Conservation (phyloP, 495 filamentous ascomycete genomes). For the Patellaria atrata region DNA sequence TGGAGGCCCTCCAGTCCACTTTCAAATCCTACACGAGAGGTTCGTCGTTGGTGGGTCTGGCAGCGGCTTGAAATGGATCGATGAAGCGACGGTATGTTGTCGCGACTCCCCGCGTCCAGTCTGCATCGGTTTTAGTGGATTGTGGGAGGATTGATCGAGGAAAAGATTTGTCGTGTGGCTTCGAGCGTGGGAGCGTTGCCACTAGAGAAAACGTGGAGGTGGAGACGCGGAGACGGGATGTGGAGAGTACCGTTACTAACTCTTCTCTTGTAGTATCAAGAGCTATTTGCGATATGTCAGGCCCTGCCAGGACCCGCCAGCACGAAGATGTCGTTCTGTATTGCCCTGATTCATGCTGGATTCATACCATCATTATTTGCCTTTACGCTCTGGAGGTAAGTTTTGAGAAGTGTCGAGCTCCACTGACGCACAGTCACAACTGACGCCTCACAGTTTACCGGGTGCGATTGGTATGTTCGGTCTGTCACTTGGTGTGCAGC, state of each 20-base stretch:
- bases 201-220: no score
- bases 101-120: no score
- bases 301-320: constrained; percentile 60
- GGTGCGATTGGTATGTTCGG: constrained; percentile 67
- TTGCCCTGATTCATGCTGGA: constrained; percentile 52
- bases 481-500: constrained; percentile 51
- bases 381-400: constrained; percentile 57
- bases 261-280: constrained; percentile 62
- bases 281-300: constrained; percentile 68
- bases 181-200: no score
- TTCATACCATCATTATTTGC: constrained; percentile 45
- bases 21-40: constrained; percentile 49
- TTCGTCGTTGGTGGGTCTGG: constrained; percentile 44
- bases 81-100: constrained; percentile 49
- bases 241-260: no score
- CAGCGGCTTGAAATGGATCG: constrained; percentile 52
- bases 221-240: no score
- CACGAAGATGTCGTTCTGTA: constrained; percentile 69
- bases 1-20: constrained; percentile 58
- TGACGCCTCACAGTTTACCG: constrained; percentile 38
- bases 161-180: no score
- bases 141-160: no score
- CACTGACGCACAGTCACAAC: background rate
- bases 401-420: background rate
- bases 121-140: no score